Base-by-base conservation (phyloP, 2,329 filamentous ascomycete genomes). In the Cladorrhinum sp. region DNA sequence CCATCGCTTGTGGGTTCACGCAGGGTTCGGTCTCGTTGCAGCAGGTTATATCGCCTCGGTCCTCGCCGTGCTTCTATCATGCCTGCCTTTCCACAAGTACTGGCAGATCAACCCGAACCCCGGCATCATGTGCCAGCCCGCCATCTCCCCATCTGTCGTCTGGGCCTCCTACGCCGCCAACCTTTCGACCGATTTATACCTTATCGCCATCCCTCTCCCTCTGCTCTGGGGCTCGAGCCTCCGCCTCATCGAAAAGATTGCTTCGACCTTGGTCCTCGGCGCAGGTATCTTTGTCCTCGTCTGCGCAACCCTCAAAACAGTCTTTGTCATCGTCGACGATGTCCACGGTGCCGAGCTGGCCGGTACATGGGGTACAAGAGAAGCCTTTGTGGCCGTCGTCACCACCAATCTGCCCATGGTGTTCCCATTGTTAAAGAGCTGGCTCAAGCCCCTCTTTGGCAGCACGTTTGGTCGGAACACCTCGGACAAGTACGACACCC, bases 31-130 rank as follows among this genome's bases (percentile, higher is more conserved):
- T 20, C 61, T 81, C 45, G 76, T 83, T 54, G 72, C 70, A 1
- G 66, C 64, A 2, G 81, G 79, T 13, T 83, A 79, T 62, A 60
- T 83, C 41, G 76, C 75, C 1, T 76, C 77, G 18, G 69, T 81
- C 49, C 71, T 76, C 41, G 78, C 78, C 2, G 76, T 83, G 45
- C 73, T 81, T 23, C 72, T 79, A 13, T 74, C 75, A 2, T 84
- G 81, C 64, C 71, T 73, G 58, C 80, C 81, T 0, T 74, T 83
- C 59, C 62, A 73, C 32, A 76, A 76, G 54, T 79, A 83, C 63
- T 84, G 81, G 81, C 81, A 84, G 67, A 83, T 84, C 45, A 71
- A 79, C 63, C 81, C 81, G 0, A 69, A 84, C 53, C 81, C 81
- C 5, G 80, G 80, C n/a, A 81, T 79, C 63, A 66, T 71, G 20